phyloP scores from a whole-genome alignment of 225 moss, liverwort and hornwort genomes.

The Polytrichum formosum region DNA sequence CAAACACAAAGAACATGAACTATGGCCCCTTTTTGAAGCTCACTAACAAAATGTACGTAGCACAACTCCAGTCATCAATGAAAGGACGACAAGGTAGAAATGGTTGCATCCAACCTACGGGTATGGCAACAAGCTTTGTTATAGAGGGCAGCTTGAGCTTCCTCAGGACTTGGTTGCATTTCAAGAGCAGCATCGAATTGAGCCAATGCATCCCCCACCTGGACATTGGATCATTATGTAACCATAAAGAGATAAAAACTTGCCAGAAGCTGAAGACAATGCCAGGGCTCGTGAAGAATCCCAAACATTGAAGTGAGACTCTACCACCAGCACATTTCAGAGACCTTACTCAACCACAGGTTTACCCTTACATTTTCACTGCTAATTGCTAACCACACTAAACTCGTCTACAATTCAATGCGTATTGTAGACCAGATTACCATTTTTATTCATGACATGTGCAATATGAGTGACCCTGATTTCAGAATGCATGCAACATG shows the following conservation, averaged over 20 bases:
- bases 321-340: neutral
- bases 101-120: slow-evolving; percentile 42
- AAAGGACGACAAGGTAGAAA: neutral
- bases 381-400: too few relatives aligned
- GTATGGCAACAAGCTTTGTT: slow-evolving; percentile 99
- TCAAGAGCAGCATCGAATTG: slow-evolving; percentile 71
- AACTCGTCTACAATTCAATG: neutral
- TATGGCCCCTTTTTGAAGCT: too few relatives aligned
- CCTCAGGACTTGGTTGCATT: slow-evolving; percentile 70
- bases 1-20: neutral
- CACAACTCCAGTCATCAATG: too few relatives aligned
- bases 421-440: too few relatives aligned
- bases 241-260: neutral
- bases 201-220: slow-evolving; percentile 84
- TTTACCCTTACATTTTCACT: too few relatives aligned
- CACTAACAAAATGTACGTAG: too few relatives aligned
- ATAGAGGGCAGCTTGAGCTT: slow-evolving; percentile 90
- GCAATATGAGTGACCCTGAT: too few relatives aligned
- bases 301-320: neutral
- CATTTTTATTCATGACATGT: too few relatives aligned
- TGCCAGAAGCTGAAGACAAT: neutral
- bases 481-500: too few relatives aligned
- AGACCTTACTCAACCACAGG: too few relatives aligned
- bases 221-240: neutral
- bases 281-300: neutral